Conservation (phyloP, 768 basidiomycete genomes). For the Russula abietina region DNA sequence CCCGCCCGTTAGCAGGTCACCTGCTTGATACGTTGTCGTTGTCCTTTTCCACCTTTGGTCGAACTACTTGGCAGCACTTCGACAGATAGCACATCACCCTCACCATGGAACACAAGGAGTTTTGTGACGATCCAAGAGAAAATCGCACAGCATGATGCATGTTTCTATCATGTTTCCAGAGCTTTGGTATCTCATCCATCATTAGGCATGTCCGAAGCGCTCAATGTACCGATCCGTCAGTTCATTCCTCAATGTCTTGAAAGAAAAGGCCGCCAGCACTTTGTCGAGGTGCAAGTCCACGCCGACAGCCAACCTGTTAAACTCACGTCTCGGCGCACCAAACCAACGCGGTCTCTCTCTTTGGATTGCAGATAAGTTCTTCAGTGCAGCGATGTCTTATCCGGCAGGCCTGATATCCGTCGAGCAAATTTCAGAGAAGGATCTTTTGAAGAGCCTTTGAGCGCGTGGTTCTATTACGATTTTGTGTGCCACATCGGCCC, state of each 20-base stretch:
- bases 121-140: slow-evolving; percentile 20
- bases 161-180: too few species aligned
- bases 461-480: not conserved
- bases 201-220: slow-evolving; percentile 21
- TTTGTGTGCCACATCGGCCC: not conserved
- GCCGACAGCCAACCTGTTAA: not conserved
- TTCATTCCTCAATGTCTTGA: slow-evolving; percentile 15
- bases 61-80: slow-evolving; percentile 14
- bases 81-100: not conserved
- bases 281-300: slow-evolving; percentile 26
- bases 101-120: slow-evolving; percentile 24
- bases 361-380: slow-evolving; percentile 12
- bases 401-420: slow-evolving; percentile 8
- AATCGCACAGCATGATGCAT: slow-evolving; percentile 28
- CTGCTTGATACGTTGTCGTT: slow-evolving; percentile 28
- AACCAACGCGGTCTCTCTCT: slow-evolving; percentile 11
- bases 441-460: not conserved
- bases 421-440: slow-evolving; percentile 19
- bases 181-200: slow-evolving; percentile 24
- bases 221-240: slow-evolving; percentile 24
- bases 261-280: slow-evolving; percentile 21
- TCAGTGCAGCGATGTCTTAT: slow-evolving; percentile 3
- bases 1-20: too few species aligned
- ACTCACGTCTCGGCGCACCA: not conserved
- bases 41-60: slow-evolving; percentile 26